phyloP scores from a whole-genome alignment of 306 rosid species.

The Cucumis sativus region DNA sequence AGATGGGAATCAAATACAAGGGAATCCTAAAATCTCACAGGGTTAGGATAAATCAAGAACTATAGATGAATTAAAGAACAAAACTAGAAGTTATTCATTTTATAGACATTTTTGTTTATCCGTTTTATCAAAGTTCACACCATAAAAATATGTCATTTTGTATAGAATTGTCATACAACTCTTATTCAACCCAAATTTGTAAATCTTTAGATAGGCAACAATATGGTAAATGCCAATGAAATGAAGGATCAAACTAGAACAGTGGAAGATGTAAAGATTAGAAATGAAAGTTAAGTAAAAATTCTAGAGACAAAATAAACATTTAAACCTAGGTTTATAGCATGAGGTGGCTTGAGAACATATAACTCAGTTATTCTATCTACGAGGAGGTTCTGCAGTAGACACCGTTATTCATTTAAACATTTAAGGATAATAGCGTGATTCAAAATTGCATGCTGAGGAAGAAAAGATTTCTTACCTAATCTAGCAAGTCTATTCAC shows the following conservation, averaged over 20 bases:
- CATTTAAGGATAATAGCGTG: neutral
- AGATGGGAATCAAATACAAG: neutral
- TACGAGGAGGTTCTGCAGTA: neutral
- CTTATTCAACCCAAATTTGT: neutral
- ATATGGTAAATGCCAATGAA: neutral
- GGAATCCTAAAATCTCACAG: neutral
- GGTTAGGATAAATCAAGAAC: neutral
- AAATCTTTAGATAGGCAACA: neutral
- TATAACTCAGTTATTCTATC: neutral
- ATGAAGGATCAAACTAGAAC: neutral
- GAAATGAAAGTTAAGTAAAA: neutral
- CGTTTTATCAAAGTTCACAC: neutral
- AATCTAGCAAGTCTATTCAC: conserved; percentile 85
- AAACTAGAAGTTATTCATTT: neutral
- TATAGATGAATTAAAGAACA: neutral
- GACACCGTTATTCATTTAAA: neutral
- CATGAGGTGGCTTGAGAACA: neutral
- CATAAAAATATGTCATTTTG: neutral
- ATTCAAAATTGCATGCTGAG: neutral
- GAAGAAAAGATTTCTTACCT: conserved; percentile 41
- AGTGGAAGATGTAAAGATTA: neutral
- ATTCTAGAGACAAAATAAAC: neutral
- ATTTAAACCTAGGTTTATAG: neutral
- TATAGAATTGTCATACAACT: neutral
- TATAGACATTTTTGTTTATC: neutral